Evolutionary conservation across 352 stramenopile species (phyloP).

Genomic region (Globisporangium okanoganense): DNA sequence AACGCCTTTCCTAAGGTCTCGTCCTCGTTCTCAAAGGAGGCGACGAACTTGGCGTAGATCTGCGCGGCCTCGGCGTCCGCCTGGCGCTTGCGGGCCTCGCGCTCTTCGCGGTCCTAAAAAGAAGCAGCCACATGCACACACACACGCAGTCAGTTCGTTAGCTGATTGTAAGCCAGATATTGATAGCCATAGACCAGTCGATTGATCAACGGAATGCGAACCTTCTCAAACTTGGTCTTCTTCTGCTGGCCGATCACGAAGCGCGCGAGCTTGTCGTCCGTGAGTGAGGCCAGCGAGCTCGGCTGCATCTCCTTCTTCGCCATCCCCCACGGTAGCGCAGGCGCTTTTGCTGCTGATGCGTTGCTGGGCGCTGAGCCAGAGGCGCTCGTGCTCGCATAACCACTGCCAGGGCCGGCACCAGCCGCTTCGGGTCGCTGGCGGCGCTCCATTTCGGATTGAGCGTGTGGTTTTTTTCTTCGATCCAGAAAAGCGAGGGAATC

Average conservation of each 20-base stretch:
- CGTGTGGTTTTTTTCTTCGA: too few species aligned
- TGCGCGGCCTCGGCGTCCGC: conserved; percentile 83
- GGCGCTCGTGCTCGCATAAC: neutral
- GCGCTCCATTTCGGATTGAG: conserved; percentile 10
- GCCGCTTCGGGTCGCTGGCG: neutral
- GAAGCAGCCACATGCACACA: neutral
- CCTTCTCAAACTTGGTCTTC: conserved; percentile 88
- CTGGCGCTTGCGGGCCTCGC: conserved; percentile 78
- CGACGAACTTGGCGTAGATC: conserved; percentile 89
- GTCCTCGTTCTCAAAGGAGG: conserved; percentile 83
- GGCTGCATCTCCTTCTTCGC: conserved; percentile 63
- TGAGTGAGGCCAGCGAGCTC: conserved; percentile 58
- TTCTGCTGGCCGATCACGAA: conserved; percentile 78
- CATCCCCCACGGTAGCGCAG: conserved; percentile 56
- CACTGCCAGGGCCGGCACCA: neutral
- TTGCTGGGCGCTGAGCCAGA: conserved; percentile 1
- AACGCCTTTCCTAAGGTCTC: conserved; percentile 59
- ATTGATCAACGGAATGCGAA: conserved; percentile 10
- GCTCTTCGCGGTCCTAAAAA: conserved; percentile 61
- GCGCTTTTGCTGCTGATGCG: neutral
- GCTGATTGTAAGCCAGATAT: neutral
- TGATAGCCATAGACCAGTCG: neutral
- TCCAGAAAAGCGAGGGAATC: too few species aligned
- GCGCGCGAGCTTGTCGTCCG: conserved; percentile 75
- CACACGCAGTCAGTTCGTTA: neutral